Evolutionary conservation across 2,329 filamentous ascomycete genomes (phyloP).

Genomic region (Penicillium digitatum): DNA sequence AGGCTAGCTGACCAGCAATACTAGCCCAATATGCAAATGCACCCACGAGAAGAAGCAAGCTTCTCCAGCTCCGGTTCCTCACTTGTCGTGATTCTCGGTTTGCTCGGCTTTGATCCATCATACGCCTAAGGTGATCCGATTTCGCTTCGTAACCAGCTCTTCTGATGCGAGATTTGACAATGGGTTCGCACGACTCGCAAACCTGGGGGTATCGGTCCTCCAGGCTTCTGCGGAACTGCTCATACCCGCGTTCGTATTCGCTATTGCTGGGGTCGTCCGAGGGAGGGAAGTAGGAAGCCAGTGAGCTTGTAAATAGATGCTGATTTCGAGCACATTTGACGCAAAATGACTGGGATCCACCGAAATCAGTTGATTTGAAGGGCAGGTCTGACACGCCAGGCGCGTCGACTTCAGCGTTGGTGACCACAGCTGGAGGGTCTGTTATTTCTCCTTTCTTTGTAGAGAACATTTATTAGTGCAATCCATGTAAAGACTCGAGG

Average conservation of each 20-base stretch:
- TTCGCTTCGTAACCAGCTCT: constrained; percentile 75
- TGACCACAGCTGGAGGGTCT: constrained; percentile 69
- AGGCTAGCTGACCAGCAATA: constrained; percentile 42
- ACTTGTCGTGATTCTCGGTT: constrained; percentile 32
- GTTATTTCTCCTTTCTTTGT: constrained; percentile 77
- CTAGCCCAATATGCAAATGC: constrained; percentile 44
- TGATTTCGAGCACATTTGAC: constrained; percentile 83
- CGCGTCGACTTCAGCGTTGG: constrained; percentile 37
- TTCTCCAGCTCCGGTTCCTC: constrained; percentile 43
- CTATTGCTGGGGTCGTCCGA: constrained; percentile 64
- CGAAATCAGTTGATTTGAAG: constrained; percentile 29
- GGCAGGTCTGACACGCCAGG: constrained; percentile 47
- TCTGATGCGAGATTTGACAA: constrained; percentile 65
- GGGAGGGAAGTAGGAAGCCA: constrained; percentile 74
- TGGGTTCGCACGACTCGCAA: constrained; percentile 73
- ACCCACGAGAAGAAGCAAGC: constrained; percentile 42
- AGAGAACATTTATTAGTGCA: constrained; percentile 15
- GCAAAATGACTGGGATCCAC: constrained; percentile 58
- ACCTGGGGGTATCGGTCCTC: constrained; percentile 86
- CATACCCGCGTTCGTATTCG: constrained; percentile 64
- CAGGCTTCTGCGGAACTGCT: constrained; percentile 65
- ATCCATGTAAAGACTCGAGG: neutral
- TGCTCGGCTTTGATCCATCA: constrained; percentile 62
- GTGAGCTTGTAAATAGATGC: constrained; percentile 67
- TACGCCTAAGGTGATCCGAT: constrained; percentile 71